Conservation (phyloP, 495 filamentous ascomycete species). For the Talaromyces trachyspermus region DNA sequence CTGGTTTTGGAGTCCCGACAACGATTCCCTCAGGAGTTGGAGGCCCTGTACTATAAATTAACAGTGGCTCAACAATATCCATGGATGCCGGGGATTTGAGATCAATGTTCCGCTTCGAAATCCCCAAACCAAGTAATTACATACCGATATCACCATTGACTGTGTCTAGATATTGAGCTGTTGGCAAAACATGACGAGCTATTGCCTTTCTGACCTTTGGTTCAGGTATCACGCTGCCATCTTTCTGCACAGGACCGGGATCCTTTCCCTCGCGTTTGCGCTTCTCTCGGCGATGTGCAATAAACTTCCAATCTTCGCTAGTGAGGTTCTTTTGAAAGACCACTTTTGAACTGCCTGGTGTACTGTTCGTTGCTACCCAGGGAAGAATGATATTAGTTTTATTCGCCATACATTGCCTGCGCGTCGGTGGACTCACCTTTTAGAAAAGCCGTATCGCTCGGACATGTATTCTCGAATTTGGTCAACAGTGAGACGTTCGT, state of each 20-base stretch:
- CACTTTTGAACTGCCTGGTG: not conserved
- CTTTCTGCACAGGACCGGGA: not conserved
- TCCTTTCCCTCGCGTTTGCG: not conserved
- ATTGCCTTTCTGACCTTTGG: not conserved
- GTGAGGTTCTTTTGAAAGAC: not conserved
- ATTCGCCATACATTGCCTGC: not conserved
- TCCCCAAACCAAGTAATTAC: not conserved
- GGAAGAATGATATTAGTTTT: not conserved
- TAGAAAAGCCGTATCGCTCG: not conserved
- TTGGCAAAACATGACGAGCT: not conserved
- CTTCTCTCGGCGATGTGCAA: not conserved
- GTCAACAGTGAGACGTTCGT: slow-evolving; percentile 1
- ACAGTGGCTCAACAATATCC: not conserved
- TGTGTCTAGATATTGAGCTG: not conserved
- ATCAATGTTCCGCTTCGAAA: not conserved
- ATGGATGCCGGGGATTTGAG: not conserved
- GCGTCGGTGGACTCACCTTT: not conserved
- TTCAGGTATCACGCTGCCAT: not conserved
- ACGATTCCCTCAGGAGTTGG: not conserved
- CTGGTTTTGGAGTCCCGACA: not conserved
- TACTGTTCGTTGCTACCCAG: not conserved
- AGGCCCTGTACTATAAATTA: not conserved
- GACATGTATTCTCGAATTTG: slow-evolving; percentile 3
- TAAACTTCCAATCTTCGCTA: not conserved
- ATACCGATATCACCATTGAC: not conserved